Evolutionary conservation across 495 filamentous ascomycete species (phyloP).

Genomic region (Penicillium canariense): DNA sequence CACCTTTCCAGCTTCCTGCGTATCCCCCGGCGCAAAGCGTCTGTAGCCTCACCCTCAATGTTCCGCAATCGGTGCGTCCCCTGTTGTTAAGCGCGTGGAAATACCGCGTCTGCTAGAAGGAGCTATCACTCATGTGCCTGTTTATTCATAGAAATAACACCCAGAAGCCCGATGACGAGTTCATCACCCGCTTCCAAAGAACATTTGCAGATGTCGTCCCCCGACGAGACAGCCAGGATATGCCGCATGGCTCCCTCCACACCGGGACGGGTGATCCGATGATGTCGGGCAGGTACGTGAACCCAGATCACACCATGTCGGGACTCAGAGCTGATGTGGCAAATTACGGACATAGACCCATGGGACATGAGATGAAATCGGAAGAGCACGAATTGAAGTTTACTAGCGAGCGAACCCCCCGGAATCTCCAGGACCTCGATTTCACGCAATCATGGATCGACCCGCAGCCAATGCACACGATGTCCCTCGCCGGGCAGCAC

Average conservation of each 20-base stretch:
- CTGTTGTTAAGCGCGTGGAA: neutral
- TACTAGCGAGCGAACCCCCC: conserved; percentile 67
- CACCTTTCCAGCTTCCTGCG: conserved; percentile 4
- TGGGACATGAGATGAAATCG: conserved; percentile 31
- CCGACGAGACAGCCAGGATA: conserved; percentile 17
- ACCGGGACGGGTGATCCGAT: conserved; percentile 11
- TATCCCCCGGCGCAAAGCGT: neutral
- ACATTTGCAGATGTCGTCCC: conserved; percentile 67
- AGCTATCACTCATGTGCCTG: neutral
- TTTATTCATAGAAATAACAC: conserved; percentile 62
- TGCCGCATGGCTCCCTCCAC: neutral
- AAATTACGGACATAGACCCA: conserved; percentile 4
- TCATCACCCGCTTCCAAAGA: conserved; percentile 80
- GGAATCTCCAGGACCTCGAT: conserved; percentile 73
- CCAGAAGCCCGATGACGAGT: conserved; percentile 82
- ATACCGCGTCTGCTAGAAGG: neutral
- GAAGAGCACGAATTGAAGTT: conserved; percentile 64
- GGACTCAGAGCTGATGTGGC: conserved; percentile 7
- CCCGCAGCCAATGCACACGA: conserved; percentile 76
- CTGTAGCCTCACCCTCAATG: conserved; percentile 19
- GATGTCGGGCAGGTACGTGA: conserved; percentile 30
- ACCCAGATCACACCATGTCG: neutral
- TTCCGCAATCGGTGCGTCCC: conserved; percentile 23
- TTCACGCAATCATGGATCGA: conserved; percentile 89
- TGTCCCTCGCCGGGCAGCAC: conserved; percentile 71